These are phyloP conservation scores for Phenoliferia sp. DNA, from an alignment of 1,284 basidiomycete genomes.

Conservation along the genomic window DNA sequence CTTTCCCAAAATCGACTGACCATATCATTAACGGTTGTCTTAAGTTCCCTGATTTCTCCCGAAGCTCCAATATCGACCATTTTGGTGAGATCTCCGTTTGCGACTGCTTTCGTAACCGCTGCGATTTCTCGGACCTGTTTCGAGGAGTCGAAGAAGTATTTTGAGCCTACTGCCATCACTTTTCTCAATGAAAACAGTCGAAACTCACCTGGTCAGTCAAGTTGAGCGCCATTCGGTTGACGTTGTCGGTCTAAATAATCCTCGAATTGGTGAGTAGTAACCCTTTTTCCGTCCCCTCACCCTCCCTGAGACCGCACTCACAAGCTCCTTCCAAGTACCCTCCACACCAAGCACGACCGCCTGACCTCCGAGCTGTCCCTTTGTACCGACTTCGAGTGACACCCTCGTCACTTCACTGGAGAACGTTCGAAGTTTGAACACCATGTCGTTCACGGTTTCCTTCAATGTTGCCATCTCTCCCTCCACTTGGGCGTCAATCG, in stretches of 20 bases:
- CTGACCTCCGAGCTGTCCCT: conserved; percentile 88
- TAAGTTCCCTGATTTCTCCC: conserved; percentile 94
- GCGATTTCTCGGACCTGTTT: conserved; percentile 57
- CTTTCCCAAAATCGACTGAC: too few relatives aligned
- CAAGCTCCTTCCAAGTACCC: conserved; percentile 66
- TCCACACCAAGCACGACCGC: conserved; percentile 83
- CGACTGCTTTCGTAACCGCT: conserved; percentile 93
- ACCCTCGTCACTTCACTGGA: conserved; percentile 55
- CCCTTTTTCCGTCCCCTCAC: not conserved
- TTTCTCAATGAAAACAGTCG: too few relatives aligned
- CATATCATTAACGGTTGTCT: conserved; percentile 92
- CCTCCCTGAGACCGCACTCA: not conserved
- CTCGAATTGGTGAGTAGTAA: not conserved
- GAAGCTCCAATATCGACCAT: conserved; percentile 92
- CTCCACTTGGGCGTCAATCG: conserved; percentile 66
- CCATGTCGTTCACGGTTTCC: conserved; percentile 87
- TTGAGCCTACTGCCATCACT: too few relatives aligned
- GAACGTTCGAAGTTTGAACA: conserved; percentile 73
- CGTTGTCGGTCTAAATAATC: conserved; percentile 29
- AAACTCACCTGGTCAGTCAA: conserved; percentile 82
- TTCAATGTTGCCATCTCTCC: conserved; percentile 85
- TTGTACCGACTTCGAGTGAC: conserved; percentile 79
- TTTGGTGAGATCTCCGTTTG: conserved; percentile 81
- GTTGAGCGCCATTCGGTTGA: conserved; percentile 81
- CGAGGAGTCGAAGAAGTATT: not conserved